Evolutionary conservation across 495 filamentous ascomycete genomes (phyloP), one percentile per base, ranked within the genome.

Genomic region (Aspergillus cavernicola): DNA sequence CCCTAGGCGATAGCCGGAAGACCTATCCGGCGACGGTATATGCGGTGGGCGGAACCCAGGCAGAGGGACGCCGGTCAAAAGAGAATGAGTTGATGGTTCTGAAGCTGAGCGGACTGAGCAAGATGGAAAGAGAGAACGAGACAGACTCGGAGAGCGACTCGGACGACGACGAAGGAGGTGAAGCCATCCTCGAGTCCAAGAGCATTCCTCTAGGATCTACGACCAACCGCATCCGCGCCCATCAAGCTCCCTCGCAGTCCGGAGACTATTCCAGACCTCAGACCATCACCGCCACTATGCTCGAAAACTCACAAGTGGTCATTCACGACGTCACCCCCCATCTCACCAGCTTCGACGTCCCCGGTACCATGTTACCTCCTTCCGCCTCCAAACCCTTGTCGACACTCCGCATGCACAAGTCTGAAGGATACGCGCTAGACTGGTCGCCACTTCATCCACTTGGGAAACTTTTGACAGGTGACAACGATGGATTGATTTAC

Each of bases 81-180:
- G 93, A 97, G 57, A 98, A 98, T 64, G 84, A 96, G 64, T 64
- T 98, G 58, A 83, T 97, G 80, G 84, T 97, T 23, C 88, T 97
- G 81, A 98, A 97, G 73, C 82, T 98, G 66, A 95, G 90, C 58
- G 86, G 88, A 4, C 73, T 98, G 44, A 87, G 86, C 68, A 86
- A 87, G 62, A 96, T 91, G 86, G 85, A 93, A 55, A 77, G 79
- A 56, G 82, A 76, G n/a, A 80, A 79, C 16, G 80, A 85, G 51
- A 80, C 82, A 0, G 83, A 85, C 43, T 85, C 85, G 19, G 85
- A 90, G n/a, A 83, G 86, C 7, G 85, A 89, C 19, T 85, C 84
- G 37, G 84, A 87, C 42, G 83, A 85, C 59, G 85, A 90, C 57
- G 89, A 95, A 40, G 79, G 81, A 62, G 78, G 90, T 49, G 92